Base-by-base conservation (phyloP, 805 yeast species). In the Lipomyces anomalus region DNA sequence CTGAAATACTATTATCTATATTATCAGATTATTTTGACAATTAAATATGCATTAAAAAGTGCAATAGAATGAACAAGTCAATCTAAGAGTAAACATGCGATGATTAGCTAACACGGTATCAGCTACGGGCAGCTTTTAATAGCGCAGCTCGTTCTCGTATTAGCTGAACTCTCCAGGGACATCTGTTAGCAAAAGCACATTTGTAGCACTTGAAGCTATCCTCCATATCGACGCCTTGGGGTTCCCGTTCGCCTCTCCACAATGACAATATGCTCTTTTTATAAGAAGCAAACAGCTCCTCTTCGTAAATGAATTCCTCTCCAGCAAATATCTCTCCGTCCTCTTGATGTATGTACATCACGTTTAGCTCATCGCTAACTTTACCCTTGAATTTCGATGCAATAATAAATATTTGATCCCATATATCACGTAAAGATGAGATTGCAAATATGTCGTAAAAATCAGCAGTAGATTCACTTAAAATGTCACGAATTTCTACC, bases 121-220 rank as follows among this genome's bases (percentile, higher is more conserved):
- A n/a, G n/a, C n/a, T n/a, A n/a, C n/a, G n/a, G n/a, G n/a, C n/a
- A n/a, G n/a, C n/a, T n/a, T n/a, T n/a, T n/a, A n/a, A n/a, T n/a
- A n/a, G n/a, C n/a, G n/a, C n/a, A n/a, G n/a, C n/a, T n/a, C n/a
- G n/a, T n/a, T n/a, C n/a, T n/a, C n/a, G n/a, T n/a, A n/a, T n/a
- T n/a, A n/a, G n/a, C n/a, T n/a, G n/a, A n/a, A n/a, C n/a, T n/a
- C 52, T 35, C 55, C 55, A 50, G 16, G 26, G 26, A 28, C 57
- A 53, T 3, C 38, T 18, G 4, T 42, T 43, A 6, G 47, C 36
- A 36, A 48, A 53, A 16, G 33, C 32, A 30, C 57, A 53, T 9
- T 22, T 17, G 16, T 48, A 46, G 42, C 57, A 53, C 33, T 53
- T 53, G 42, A 38, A 41, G 16, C 55, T 47, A 20, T 52, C 54